Evolutionary conservation across 2,329 filamentous ascomycete genomes (phyloP), one percentile per base, ranked within the genome.

Genomic region (Fusarium sp.): DNA sequence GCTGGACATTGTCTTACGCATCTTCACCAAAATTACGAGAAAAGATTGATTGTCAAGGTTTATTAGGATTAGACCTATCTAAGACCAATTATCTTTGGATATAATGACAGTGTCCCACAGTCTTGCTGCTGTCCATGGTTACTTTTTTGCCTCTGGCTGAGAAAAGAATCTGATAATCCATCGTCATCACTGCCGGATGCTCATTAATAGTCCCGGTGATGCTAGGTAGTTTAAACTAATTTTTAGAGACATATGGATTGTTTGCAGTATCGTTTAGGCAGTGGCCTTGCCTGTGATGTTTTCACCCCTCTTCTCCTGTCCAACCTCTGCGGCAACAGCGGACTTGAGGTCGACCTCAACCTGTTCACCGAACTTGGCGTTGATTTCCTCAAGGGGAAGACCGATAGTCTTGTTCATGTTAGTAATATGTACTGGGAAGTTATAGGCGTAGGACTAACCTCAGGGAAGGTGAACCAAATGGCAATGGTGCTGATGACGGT

Each of bases 401-500:
- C 70, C 70, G 31, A n/a, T 57, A 1, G 54, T 57, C 54, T 57
- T 10, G 4, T 4, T 13, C 3, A 14, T 11, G 20, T 57, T 13
- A 57, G 34, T 4, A 4, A 57, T 11, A 11, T 24, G 9, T 2
- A 6, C n/a, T 16, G 24, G 4, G 11, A 9, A 2, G n/a, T 2
- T 4, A 6, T 24, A 14, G 8, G 11, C 2, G 3, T 22, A 2
- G 14, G 6, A 38, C 64, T 42, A 10, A 64, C 68, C 54, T 78
- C 75, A 1, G 73, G 75, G 40, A 74, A 75, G 10, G 74, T 73
- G 66, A 79, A 65, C 20, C 56, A 79, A 35, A 71, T 79, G 34
- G 78, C 76, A 20, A 81, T 78, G 74, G 71, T 66, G 45, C 64
- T 66, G 16, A 64, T 52, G n/a, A 71, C 54, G 5, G 61, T 70